Conservation (phyloP, 257 asterid genomes). For the Catharanthus roseus region DNA sequence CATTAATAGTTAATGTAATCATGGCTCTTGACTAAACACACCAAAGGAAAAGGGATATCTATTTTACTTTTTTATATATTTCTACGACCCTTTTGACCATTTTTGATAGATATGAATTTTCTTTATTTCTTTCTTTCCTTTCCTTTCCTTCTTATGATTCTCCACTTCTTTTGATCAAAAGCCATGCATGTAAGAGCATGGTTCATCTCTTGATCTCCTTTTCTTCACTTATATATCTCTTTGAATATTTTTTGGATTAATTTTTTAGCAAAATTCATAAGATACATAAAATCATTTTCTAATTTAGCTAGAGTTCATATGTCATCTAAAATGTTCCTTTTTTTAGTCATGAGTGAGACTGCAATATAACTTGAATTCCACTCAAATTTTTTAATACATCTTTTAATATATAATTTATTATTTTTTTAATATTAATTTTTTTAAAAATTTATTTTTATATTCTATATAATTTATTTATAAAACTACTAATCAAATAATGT, state of each 20-base stretch:
- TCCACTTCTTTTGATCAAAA: neutral
- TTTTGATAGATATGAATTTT: neutral
- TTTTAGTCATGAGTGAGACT: no score
- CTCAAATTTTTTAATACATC: no score
- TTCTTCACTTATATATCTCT: neutral
- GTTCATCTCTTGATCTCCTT: neutral
- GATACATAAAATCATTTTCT: no score
- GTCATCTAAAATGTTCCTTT: no score
- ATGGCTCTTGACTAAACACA: constrained; percentile 23
- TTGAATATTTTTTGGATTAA: neutral
- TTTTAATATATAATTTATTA: no score
- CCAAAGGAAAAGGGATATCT: neutral
- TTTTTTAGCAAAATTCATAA: neutral
- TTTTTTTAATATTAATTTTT: no score
- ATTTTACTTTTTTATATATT: constrained; percentile 12
- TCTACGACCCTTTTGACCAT: constrained; percentile 27
- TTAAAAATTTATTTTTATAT: no score
- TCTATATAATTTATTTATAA: no score
- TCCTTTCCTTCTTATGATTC: neutral
- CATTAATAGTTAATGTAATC: constrained; percentile 16
- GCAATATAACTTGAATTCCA: no score
- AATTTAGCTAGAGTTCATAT: no score
- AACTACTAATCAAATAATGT: no score
- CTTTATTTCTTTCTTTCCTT: neutral
- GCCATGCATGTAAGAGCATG: neutral